Base-by-base conservation (phyloP, 1,284 basidiomycete species). In the Heterobasidion parviporum region DNA sequence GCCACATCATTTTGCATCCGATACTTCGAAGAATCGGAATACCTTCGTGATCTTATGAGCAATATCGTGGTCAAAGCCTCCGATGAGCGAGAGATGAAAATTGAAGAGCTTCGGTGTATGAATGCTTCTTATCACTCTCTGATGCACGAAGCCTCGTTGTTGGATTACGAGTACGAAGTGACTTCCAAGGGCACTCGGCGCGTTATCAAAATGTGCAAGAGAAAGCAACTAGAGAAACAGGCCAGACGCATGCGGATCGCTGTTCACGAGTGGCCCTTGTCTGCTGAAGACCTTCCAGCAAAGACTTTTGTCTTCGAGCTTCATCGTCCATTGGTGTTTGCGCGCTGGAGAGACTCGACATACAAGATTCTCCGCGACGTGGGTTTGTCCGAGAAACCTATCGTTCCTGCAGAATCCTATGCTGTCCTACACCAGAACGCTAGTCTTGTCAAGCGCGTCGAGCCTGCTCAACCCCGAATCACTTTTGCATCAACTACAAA, bases 251-350 rank as follows among this genome's bases (percentile, higher is more conserved):
- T 80, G 62, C 8, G 44, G 0, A 79, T 81, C 45, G 2, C 46
- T 0, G 60, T 76, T 5, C 65, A 77, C 49, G 80, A 82, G 51
- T 80, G 78, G 80, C 79, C 79, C 0, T 61, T 82, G 36, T 77
- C 80, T 0, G 36, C 56, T 0, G 50, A 64, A 7, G 2, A 33
- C 2, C 41, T 64, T 1, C 33, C 54, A 1, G 70, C 68, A 0
- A 62, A 70, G 51, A 58, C 57, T 0, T 67, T 71, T 0, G 65
- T 82, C 0, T 81, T 83, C 50, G 80, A 82, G 54, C 57, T 80
- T 1, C 53, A 60, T 2, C 69, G 69, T 46, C 81, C 81, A 0
- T 32, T 57, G 0, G 58, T 61, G 0, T 77, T 79, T 56, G 57
- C 64, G 2, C 63, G 70, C 36, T 82, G 81, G 81, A 67, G 81